A percentile compares a stretch with the other conserved stretches of the same genome.
phyloP scores from a whole-genome alignment of 1,284 basidiomycete species.

The Ustilago bromivora region DNA sequence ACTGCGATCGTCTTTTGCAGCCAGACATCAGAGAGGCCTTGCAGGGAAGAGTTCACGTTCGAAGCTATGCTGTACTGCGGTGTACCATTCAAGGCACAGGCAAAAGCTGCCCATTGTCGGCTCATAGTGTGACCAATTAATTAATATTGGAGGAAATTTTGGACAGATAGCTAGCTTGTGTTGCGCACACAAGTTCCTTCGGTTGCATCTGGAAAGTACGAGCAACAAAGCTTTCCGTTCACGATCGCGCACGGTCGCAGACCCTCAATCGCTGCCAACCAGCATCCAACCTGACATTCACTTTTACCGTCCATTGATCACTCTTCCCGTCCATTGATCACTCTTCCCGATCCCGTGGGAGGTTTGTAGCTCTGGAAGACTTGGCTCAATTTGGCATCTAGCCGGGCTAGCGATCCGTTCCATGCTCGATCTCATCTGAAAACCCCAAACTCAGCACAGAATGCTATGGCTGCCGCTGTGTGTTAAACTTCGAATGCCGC shows the following conservation, averaged over 20 bases:
- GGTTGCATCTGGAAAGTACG: slow-evolving; percentile 9
- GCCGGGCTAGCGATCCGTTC: not conserved
- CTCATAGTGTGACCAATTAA: not conserved
- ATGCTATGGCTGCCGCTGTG: not conserved
- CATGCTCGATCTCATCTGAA: not conserved
- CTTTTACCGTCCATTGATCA: not conserved
- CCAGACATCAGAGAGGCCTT: not conserved
- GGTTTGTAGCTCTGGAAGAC: not conserved
- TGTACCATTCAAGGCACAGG: not conserved
- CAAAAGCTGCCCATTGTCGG: not conserved
- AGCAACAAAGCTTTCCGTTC: not conserved
- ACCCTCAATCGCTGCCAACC: not conserved
- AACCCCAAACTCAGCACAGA: not conserved
- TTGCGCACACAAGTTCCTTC: slow-evolving; percentile 6
- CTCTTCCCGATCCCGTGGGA: not conserved
- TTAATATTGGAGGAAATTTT: not conserved
- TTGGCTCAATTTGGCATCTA: not conserved
- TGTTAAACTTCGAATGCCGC: slow-evolving; percentile 16
- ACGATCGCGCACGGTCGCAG: slow-evolving; percentile 5
- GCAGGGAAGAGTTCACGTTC: not conserved
- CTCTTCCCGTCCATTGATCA: not conserved
- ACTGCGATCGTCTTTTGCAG: not conserved
- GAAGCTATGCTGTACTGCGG: not conserved
- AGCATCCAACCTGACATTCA: slow-evolving; percentile 2
- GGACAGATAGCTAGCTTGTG: not conserved